A percentile compares a stretch with the other conserved stretches of the same genome.
Evolutionary conservation across 495 filamentous ascomycete species (phyloP).

Genomic region (Penicillium cosmopolitanum): DNA sequence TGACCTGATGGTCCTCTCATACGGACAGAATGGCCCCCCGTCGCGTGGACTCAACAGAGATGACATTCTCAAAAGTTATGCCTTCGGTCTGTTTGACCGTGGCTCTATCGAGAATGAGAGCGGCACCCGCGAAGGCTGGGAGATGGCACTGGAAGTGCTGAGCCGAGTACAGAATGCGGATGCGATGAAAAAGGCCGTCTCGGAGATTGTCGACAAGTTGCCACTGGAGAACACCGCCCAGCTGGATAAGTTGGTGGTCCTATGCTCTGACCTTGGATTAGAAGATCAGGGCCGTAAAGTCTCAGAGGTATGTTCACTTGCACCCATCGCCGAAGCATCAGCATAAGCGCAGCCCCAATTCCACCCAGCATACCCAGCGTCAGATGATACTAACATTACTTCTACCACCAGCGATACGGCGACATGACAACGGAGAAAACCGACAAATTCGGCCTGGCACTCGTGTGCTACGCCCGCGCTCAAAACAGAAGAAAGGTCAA

Average conservation of each 20-base stretch:
- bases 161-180: constrained; percentile 69
- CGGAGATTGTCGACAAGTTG: constrained; percentile 64
- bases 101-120: constrained; percentile 43
- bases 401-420: constrained; percentile 66
- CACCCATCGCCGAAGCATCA: not conserved
- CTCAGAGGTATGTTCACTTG: constrained; percentile 66
- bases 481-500: constrained; percentile 74
- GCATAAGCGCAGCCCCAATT: no score
- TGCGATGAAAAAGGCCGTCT: constrained; percentile 67
- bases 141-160: constrained; percentile 77
- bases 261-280: constrained; percentile 73
- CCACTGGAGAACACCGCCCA: constrained; percentile 64
- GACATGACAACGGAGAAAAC: constrained; percentile 67
- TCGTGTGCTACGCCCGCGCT: constrained; percentile 85
- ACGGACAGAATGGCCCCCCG: constrained; percentile 40
- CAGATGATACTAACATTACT: constrained; percentile 10
- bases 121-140: constrained; percentile 72
- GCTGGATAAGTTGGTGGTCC: constrained; percentile 73
- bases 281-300: constrained; percentile 69
- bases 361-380: no score
- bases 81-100: constrained; percentile 53
- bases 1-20: constrained; percentile 66
- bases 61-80: constrained; percentile 73
- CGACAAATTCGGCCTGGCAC: constrained; percentile 75
- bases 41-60: constrained; percentile 56